These are phyloP conservation scores for Durotheca rogersii DNA, from an alignment of 495 filamentous ascomycete genomes.

Conservation along the genomic window DNA sequence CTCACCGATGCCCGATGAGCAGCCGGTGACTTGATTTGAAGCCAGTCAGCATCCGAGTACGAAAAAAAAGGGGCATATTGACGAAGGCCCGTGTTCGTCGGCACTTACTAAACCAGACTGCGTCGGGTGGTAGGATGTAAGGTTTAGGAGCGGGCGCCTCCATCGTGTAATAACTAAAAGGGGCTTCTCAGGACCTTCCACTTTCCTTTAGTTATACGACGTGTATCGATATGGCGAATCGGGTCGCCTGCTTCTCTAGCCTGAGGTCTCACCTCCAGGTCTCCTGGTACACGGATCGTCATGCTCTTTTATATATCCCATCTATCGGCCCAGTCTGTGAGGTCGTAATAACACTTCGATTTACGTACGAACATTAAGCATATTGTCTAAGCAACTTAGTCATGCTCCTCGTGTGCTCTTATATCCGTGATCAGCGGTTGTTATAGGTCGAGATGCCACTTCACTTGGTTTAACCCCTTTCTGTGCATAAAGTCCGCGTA, in stretches of 20 bases:
- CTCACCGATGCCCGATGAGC: slow-evolving; percentile 52
- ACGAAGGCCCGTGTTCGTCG: too few species aligned
- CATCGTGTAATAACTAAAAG: slow-evolving; percentile 31
- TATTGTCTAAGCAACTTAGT: too few species aligned
- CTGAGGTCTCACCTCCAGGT: not conserved
- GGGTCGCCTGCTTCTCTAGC: not conserved
- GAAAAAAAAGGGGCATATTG: too few species aligned
- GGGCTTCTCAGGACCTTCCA: too few species aligned
- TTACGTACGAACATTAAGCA: too few species aligned
- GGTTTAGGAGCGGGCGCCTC: slow-evolving; percentile 34
- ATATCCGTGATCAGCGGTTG: too few species aligned
- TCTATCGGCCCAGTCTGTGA: too few species aligned
- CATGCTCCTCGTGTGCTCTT: not conserved
- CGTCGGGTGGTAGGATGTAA: slow-evolving; percentile 49
- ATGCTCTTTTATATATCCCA: not conserved
- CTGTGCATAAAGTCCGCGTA: slow-evolving; percentile 19
- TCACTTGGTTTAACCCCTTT: slow-evolving; percentile 8
- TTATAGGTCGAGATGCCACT: too few species aligned
- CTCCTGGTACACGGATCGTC: not conserved
- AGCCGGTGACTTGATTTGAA: slow-evolving; percentile 46
- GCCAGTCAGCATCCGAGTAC: not conserved
- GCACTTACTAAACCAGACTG: slow-evolving; percentile 53
- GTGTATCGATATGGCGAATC: not conserved
- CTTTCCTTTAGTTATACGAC: too few species aligned
- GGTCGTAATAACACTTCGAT: too few species aligned